Conservation (phyloP, 495 filamentous ascomycete genomes). For the Rhypophila decipiens region DNA sequence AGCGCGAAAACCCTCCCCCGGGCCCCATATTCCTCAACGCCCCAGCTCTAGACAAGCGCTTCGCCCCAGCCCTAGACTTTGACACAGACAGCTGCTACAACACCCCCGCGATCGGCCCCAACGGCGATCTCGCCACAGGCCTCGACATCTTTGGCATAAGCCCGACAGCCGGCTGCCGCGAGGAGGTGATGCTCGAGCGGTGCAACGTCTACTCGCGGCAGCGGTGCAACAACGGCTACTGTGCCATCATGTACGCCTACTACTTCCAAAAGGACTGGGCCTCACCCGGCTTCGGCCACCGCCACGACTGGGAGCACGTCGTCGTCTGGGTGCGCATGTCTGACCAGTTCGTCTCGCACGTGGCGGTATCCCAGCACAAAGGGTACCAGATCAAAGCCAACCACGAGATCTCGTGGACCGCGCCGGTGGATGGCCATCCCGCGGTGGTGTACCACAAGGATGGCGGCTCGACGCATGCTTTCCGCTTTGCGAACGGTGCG, state of each 20-base stretch:
- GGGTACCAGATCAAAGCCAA: conserved; percentile 8
- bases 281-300: conserved; percentile 11
- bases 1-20: too few relatives aligned
- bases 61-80: conserved; percentile 17
- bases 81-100: conserved; percentile 29
- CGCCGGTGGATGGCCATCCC: conserved; percentile 8
- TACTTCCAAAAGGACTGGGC: conserved; percentile 24
- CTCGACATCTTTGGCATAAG: conserved; percentile 1
- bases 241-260: conserved; percentile 24
- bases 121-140: conserved; percentile 12
- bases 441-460: conserved; percentile 27
- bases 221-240: conserved; percentile 25
- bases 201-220: conserved; percentile 25
- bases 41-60: neutral
- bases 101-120: conserved; percentile 18
- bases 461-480: conserved; percentile 17
- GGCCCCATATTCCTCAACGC: neutral
- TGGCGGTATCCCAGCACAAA: conserved; percentile 16
- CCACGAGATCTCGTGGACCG: conserved; percentile 7
- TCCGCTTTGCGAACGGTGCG: conserved; percentile 14
- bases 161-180: conserved; percentile 7
- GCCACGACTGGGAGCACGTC: conserved; percentile 28
- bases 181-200: conserved; percentile 14
- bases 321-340: conserved; percentile 15
- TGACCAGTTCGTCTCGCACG: conserved; percentile 8